Base-by-base conservation (phyloP, 192 early-diverging fungal genomes). In the Fimicolochytrium jonesii region DNA sequence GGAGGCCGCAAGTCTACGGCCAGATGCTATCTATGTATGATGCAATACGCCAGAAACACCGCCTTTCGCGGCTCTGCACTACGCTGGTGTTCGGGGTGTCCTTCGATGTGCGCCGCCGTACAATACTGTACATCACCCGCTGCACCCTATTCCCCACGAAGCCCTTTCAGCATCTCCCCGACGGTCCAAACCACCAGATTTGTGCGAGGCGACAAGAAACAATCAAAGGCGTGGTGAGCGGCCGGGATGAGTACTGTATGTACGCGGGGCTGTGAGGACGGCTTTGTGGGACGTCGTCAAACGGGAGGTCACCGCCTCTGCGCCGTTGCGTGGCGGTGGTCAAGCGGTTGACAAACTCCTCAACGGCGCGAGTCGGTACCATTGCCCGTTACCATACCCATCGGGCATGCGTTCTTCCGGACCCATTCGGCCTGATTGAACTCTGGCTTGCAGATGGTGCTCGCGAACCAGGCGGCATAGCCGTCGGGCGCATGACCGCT, bases 401-500 rank as follows among this genome's bases (percentile, higher is more conserved):
- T 26, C 10, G 53, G 53, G 33, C 53, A 56, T 15, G 53, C 53
- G 26, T 33, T 26, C 17, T 56, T 2, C 34, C 2, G 23, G 1
- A 56, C 26, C 53, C 53, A 56, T 56, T 50, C 26, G 1, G 11
- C 23, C 25, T 17, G 13, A 13, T 23, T 17, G 18, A 26, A 18
- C n/a, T 13, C 45, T 43, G 35, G 31, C 36, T 32, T 26, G 32
- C 71, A 67, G 30, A 85, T 65, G 13, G 61, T 30, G 15, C 70
- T 70, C 54, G 72, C 65, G 50, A 85, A 85, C 29, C 69, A 64
- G 20, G 70, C 64, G 44, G 71, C 57, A 22, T 53, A 32, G 22
- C 69, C 61, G 15, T 66, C 60, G 20, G 79, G 53, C 13, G 81
- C 77, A 48, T 75, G 53, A 3, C 74, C 60, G 11, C 78, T 66